A percentile compares a stretch with the other conserved stretches of the same genome.
These are phyloP conservation scores for Aspergillus biplanus DNA, from an alignment of 495 filamentous ascomycete species.

Conservation along the genomic window DNA sequence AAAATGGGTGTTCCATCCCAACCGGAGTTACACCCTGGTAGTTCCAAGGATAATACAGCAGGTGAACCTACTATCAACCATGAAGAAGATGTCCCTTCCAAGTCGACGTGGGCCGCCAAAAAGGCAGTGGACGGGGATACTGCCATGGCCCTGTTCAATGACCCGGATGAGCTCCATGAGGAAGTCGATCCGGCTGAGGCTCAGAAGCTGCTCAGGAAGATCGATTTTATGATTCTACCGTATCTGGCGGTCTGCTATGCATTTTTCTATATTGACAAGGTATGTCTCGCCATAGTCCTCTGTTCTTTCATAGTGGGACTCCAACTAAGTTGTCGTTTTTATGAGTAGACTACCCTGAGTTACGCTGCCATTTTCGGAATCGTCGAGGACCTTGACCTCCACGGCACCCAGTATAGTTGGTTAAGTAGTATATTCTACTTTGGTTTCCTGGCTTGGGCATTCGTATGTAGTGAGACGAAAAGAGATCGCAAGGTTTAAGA, in stretches of 20 bases:
- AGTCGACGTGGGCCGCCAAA: constrained; percentile 33
- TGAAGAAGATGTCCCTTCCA: constrained; percentile 28
- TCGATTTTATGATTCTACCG: constrained; percentile 55
- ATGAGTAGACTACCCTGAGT: constrained; percentile 55
- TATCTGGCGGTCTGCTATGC: constrained; percentile 61
- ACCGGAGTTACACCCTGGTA: constrained; percentile 22
- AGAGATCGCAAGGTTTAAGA: not conserved
- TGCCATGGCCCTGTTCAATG: constrained; percentile 49
- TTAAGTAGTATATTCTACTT: constrained; percentile 54
- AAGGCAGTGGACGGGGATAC: constrained; percentile 45
- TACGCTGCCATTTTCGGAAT: constrained; percentile 65
- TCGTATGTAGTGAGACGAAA: constrained; percentile 25
- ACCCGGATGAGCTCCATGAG: constrained; percentile 48
- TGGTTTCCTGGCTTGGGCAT: constrained; percentile 53
- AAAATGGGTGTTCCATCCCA: constrained; percentile 12
- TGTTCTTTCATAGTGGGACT: not conserved
- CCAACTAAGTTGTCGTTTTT: constrained; percentile 11
- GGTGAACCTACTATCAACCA: constrained; percentile 32
- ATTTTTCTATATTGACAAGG: constrained; percentile 65
- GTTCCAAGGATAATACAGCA: constrained; percentile 27
- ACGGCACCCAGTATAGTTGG: constrained; percentile 56
- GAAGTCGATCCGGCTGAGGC: constrained; percentile 53
- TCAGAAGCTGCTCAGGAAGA: constrained; percentile 54
- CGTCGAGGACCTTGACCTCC: constrained; percentile 47
- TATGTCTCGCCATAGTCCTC: constrained; percentile 26